These are phyloP conservation scores for Vachellia collinsii DNA, from an alignment of 306 rosid genomes.

Conservation along the genomic window DNA sequence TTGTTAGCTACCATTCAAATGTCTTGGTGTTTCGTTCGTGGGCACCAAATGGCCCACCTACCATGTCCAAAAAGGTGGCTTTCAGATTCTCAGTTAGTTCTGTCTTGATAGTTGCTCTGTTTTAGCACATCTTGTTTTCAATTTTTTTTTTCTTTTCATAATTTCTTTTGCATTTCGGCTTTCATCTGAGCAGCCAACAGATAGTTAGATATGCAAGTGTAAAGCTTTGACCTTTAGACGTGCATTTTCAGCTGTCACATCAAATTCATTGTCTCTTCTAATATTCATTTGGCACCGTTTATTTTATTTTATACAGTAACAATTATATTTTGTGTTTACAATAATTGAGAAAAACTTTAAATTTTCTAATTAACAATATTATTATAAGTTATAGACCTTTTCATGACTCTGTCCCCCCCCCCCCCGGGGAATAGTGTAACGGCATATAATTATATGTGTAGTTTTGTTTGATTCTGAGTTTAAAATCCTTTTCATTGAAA, in stretches of 20 bases:
- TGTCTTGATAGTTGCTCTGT: background rate
- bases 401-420: background rate
- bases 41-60: background rate
- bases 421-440: background rate
- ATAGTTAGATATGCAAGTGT: background rate
- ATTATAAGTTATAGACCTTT: background rate
- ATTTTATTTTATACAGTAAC: too few relatives aligned
- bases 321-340: background rate
- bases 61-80: background rate
- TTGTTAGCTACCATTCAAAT: constrained; percentile 24
- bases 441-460: background rate
- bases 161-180: background rate
- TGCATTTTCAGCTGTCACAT: background rate
- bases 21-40: background rate
- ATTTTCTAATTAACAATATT: too few relatives aligned
- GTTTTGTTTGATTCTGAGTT: background rate
- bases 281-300: background rate
- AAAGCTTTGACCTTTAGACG: constrained; percentile 1
- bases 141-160: background rate
- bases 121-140: background rate
- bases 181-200: background rate
- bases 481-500: background rate
- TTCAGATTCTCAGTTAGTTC: background rate
- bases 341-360: background rate
- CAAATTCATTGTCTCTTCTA: background rate